Evolutionary conservation across 257 asterid species (phyloP), one percentile per base, ranked within the genome.

Genomic region (Penstemon newberryi): DNA sequence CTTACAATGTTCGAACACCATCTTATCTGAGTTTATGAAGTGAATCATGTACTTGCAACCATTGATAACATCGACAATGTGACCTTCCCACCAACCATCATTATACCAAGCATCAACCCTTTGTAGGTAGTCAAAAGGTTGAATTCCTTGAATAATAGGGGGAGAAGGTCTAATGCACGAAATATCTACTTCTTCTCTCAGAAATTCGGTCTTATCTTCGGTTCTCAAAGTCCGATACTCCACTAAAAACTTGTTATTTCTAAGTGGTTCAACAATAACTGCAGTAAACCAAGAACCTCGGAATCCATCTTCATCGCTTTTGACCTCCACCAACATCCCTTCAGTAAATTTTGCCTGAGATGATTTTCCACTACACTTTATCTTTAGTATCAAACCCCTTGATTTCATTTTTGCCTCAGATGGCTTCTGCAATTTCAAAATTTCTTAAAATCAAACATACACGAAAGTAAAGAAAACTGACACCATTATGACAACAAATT

Each of bases 41-140:
- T 60, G 60, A 62, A 84, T 80, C 40, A 10, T 3, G 62, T 84
- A 86, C 63, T 50, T 70, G 37, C 58, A 61, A 55, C 67, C 77
- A 56, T 59, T 76, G 62, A 71, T 12, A 46, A 78, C 79, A 62
- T 70, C 66, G 63, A 19, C 50, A 52, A 86, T 66, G 59, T 71
- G 50, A 51, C 89, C 92, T 72, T 77, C 84, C 83, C 85, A 81
- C 89, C 89, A 86, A 10, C 89, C 89, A 38, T 75, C 78, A 58
- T 74, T 78, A 67, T 67, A 72, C 89, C 86, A 83, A 60, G 76
- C 89, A 75, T 84, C 89, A 38, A 86, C 87, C 45, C 58, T 65
- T 37, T 81, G 85, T 8, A 74, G 82, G 56, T 10, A 46, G 38
- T 75, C 77, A 57, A 58, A 81, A 61, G 80, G 87, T 60, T 66